phyloP scores from a whole-genome alignment of 768 basidiomycete species.

The Cyclocybe cylindracea region DNA sequence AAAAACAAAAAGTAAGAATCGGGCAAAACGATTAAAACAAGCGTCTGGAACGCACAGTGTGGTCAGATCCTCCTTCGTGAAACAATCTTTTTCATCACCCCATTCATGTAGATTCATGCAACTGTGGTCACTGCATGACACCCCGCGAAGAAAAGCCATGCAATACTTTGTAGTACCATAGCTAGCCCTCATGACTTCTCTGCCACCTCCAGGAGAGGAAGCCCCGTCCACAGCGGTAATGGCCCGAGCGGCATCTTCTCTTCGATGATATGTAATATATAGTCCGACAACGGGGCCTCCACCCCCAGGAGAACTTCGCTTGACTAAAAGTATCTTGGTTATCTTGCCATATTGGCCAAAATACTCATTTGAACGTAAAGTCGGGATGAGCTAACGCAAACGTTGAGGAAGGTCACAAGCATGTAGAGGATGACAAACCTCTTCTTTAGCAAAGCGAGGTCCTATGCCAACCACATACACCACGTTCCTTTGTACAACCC shows the following conservation, averaged over 20 bases:
- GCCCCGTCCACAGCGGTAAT: slow-evolving; percentile 93
- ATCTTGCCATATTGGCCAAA: slow-evolving; percentile 99
- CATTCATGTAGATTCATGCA: slow-evolving; percentile 98
- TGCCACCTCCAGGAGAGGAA: slow-evolving; percentile 84
- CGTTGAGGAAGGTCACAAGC: slow-evolving; percentile 9
- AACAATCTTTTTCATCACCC: slow-evolving; percentile 98
- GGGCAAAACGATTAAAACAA: slow-evolving; percentile 2
- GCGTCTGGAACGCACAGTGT: slow-evolving; percentile 60
- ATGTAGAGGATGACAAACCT: slow-evolving; percentile 55
- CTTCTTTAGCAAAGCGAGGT: slow-evolving; percentile 92
- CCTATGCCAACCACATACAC: slow-evolving; percentile 97
- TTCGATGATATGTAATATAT: slow-evolving; percentile 93
- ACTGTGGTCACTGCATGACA: slow-evolving; percentile 80
- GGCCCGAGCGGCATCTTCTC: slow-evolving; percentile 92
- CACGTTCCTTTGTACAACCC: slow-evolving; percentile 95
- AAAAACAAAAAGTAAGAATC: slow-evolving; percentile 3
- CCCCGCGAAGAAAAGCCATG: slow-evolving; percentile 89
- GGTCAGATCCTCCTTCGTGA: slow-evolving; percentile 94
- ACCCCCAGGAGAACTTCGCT: slow-evolving; percentile 77
- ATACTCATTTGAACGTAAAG: slow-evolving; percentile 92
- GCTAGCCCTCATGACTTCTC: slow-evolving; percentile 89
- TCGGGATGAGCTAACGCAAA: slow-evolving; percentile 73
- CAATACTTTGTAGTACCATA: slow-evolving; percentile 98
- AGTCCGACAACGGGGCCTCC: slow-evolving; percentile 83
- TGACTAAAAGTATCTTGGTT: slow-evolving; percentile 89